Base-by-base conservation (phyloP, 768 basidiomycete genomes). In the Leccinum subtestaceum region DNA sequence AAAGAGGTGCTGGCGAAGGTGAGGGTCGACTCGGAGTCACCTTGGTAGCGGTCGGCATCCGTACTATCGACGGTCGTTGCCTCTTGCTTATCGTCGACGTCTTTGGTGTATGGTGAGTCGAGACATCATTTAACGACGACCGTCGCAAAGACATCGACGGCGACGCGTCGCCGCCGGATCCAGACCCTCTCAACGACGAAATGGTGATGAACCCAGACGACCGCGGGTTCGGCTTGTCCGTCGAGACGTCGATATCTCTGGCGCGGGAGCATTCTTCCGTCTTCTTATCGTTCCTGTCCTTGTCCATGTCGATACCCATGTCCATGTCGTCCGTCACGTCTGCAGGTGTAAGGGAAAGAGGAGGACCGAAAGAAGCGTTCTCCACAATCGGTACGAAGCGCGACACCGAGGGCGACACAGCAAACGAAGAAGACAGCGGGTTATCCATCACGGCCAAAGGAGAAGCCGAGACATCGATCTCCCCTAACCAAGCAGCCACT, bases 131-230 rank as follows among this genome's bases (percentile, higher is more conserved):
- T 57, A 62, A 57, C 6, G 67, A 69, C 5, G 61, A 67, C 8
- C 60, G 64, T 45, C 66, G 67, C 2, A 59, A 49, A 31, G 66
- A 65, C 15, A 57, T 62, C 19, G 57, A 61, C 1, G 67, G 51
- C 5, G 59, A 59, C 5, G 8, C 17, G 32, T 53, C 56, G n/a
- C 47, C 57, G 34, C 32, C 46, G 38, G 60, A 52, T 23, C 57
- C 36, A 9, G 31, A 40, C 48, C 12, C 73, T 55, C 80, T 82
- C 52, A 83, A 76, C 0, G 82, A 82, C 5, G 80, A 78, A 12
- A 90, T 81, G 0, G 88, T 84, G 19, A 89, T 78, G 64, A 91
- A 91, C 1, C 88, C 89, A 53, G 88, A 89, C 2, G 88, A 91
- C 3, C 88, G 84, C 27, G 88, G 87, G 68, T 90, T 86, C 1